phyloP scores from a whole-genome alignment of 441 rosid genomes.

The Erodium moschatum region DNA sequence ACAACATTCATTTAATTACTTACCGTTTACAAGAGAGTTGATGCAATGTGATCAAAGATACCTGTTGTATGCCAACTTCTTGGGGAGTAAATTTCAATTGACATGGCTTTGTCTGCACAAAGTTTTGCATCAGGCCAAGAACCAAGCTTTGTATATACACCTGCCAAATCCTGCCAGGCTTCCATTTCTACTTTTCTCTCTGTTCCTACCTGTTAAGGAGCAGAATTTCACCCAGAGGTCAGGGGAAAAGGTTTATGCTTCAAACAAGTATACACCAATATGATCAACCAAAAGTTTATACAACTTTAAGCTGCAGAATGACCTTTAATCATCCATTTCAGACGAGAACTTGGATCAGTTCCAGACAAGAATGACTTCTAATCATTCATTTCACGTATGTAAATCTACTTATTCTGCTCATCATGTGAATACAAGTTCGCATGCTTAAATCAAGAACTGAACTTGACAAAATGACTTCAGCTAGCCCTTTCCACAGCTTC shows the following conservation, averaged over 20 bases:
- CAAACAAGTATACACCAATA: not conserved
- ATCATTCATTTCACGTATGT: not conserved
- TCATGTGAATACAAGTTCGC: not conserved
- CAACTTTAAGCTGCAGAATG: not conserved
- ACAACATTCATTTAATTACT: not conserved
- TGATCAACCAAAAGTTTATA: not conserved
- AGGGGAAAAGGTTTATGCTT: not conserved
- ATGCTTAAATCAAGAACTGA: not conserved
- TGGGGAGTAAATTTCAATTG: constrained; percentile 52
- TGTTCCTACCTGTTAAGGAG: constrained; percentile 30
- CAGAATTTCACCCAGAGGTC: constrained; percentile 8
- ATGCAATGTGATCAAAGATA: constrained; percentile 16
- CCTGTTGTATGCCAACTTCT: constrained; percentile 74
- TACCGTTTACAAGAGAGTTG: not conserved
- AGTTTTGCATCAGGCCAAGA: constrained; percentile 61
- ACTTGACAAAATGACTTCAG: not conserved
- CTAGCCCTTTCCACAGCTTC: not conserved
- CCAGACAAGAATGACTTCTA: not conserved
- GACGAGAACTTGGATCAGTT: not conserved
- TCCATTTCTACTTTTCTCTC: constrained; percentile 47
- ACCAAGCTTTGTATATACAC: constrained; percentile 51
- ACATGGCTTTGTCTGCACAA: constrained; percentile 64
- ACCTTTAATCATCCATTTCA: too few species aligned
- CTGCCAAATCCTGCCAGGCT: constrained; percentile 78
- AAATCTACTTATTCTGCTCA: not conserved